Evolutionary conservation across 148 eudicot species (phyloP).

Genomic region (Persicaria tinctoria): DNA sequence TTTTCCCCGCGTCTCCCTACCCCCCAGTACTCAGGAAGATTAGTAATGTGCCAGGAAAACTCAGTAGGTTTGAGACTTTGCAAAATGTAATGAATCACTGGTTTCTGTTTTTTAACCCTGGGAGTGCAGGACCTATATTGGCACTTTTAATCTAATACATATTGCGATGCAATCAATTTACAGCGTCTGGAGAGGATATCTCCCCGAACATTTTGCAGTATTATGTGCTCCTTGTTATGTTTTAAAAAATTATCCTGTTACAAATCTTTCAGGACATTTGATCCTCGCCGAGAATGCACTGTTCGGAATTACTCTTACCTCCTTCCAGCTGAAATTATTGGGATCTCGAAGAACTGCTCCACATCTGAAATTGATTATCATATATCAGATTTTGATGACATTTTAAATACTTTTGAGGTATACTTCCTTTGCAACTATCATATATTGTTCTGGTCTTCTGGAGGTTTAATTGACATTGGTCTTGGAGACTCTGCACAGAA

Average conservation of each 20-base stretch:
- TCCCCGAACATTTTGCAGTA: background rate
- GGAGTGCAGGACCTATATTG: background rate
- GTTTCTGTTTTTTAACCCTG: background rate
- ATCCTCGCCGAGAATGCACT: constrained; percentile 77
- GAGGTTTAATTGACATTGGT: background rate
- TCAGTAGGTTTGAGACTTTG: background rate
- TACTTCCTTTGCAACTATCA: constrained; percentile 9
- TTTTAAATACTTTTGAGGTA: constrained; percentile 72
- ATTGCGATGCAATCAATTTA: background rate
- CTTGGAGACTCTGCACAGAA: background rate
- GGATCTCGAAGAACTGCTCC: constrained; percentile 42
- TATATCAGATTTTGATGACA: constrained; percentile 54
- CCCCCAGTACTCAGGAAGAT: background rate
- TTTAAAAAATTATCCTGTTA: background rate
- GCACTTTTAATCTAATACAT: background rate
- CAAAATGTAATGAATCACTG: background rate
- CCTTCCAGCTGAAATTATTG: constrained; percentile 78
- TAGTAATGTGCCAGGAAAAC: background rate
- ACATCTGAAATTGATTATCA: constrained; percentile 52
- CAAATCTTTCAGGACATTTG: constrained; percentile 49
- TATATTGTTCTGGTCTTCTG: constrained; percentile 3
- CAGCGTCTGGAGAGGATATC: background rate
- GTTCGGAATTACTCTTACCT: constrained; percentile 80
- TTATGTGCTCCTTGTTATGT: background rate
- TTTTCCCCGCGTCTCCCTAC: background rate